A percentile compares a stretch with the other conserved stretches of the same genome.
Conservation (phyloP, 2,329 filamentous ascomycete genomes). For the Emmonsiellopsis sp. region DNA sequence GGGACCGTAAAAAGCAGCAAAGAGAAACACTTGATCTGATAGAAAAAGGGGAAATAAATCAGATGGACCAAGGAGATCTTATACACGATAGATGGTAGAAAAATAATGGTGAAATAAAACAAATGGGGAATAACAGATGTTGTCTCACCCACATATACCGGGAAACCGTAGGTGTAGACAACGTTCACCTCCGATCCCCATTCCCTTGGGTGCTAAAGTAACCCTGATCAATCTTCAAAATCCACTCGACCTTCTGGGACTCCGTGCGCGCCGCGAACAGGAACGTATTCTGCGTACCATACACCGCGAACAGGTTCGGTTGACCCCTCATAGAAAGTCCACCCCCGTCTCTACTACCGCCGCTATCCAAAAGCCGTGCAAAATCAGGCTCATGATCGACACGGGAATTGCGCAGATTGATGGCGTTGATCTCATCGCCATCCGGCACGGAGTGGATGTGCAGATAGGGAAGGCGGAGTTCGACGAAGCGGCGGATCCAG, state of each 20-base stretch:
- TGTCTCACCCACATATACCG: no score
- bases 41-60: not conserved
- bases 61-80: not conserved
- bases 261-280: constrained; percentile 85
- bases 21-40: not conserved
- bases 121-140: not conserved
- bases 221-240: constrained; percentile 85
- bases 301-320: constrained; percentile 82
- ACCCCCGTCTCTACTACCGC: constrained; percentile 18
- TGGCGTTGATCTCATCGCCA: constrained; percentile 81
- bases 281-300: constrained; percentile 90
- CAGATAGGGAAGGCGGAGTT: constrained; percentile 82
- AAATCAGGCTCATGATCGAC: constrained; percentile 89
- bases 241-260: constrained; percentile 93
- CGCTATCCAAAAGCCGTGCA: constrained; percentile 55
- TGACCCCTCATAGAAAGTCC: constrained; percentile 36
- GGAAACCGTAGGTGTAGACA: no score
- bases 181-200: not conserved
- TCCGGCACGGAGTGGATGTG: constrained; percentile 79
- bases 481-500: constrained; percentile 89
- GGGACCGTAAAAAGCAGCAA: not conserved
- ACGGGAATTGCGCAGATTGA: constrained; percentile 81
- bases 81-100: not conserved
- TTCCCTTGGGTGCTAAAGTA: constrained; percentile 39
- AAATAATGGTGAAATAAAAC: not conserved